Base-by-base conservation (phyloP, 106 monocot species). In the Agapanthus africanus region DNA sequence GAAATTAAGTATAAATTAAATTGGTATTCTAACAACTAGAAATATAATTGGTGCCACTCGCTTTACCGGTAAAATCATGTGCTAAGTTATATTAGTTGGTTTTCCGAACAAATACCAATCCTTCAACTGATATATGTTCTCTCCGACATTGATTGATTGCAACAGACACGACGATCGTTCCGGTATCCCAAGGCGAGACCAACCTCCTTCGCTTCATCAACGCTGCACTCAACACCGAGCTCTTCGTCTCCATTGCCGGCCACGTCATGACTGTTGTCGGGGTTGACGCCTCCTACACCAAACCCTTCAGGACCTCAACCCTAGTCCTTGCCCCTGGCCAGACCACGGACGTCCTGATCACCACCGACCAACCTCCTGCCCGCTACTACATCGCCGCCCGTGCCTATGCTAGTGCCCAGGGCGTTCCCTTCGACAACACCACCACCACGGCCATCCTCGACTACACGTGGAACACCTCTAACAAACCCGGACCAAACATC, bases 371-470 rank as follows among this genome's bases (percentile, higher is more conserved):
- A 63, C 44, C 82, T 2, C 59, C 79, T 6, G 52, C 76, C 13
- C 64, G 82, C 15, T 86, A 86, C 62, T 82, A 86, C 72, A 73
- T 86, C n/a, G 86, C 86, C 26, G 82, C 82, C 39, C 69, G 60
- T 6, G 86, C 82, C 26, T 86, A 82, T 57, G 34, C 76, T 25
- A 73, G 70, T 38, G 86, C 82, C 10, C 75, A 79, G 31, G 71
- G 65, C 25, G 74, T 77, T 7, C 25, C 81, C 32, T 84, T 86
- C 34, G 86, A 84, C 76, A 81, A 90, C 81, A 90, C 90, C 78
- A 90, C 90, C 49, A 76, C 90, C 68, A 87, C 90, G 19, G 86
- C 87, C 59, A 72, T 87, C 54, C 54, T 91, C 52, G 77, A 87
- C 31, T 91, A 84, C 81, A 57, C 59, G 21, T 67, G 78, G 21